phyloP scores from a whole-genome alignment of 2,329 filamentous ascomycete genomes.

The Exophiala bonariae region DNA sequence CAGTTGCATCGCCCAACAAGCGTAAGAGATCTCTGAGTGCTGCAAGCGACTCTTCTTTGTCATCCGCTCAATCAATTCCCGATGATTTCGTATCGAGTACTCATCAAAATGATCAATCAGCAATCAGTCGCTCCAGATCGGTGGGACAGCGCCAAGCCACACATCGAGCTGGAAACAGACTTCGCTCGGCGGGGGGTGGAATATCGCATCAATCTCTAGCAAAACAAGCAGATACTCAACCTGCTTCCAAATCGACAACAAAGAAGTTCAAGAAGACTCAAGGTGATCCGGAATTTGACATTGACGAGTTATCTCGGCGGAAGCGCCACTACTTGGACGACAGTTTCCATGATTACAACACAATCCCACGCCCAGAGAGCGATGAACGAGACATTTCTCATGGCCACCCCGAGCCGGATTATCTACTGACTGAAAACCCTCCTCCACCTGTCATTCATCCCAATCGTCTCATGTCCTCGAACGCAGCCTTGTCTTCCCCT shows the following conservation, averaged over 20 bases:
- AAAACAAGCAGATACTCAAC: conserved; percentile 1
- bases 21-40: conserved; percentile 27
- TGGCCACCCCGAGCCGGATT: conserved; percentile 6
- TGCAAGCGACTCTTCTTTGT: conserved; percentile 39
- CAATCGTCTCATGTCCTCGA: conserved; percentile 17
- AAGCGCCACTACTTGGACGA: conserved; percentile 18
- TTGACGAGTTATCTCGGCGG: conserved; percentile 21
- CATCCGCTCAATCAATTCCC: conserved; percentile 39
- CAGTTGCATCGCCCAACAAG: conserved; percentile 14
- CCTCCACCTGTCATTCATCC: conserved; percentile 26
- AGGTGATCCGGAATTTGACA: conserved; percentile 19
- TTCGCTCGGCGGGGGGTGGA: conserved; percentile 22
- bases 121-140: conserved; percentile 14
- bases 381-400: conserved; percentile 22
- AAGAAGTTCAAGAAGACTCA: conserved; percentile 19
- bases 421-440: conserved; percentile 7
- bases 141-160: conserved; percentile 23
- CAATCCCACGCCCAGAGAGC: conserved; percentile 21
- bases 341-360: conserved; percentile 27
- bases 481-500: conserved; percentile 36
- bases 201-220: conserved; percentile 9
- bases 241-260: conserved; percentile 6
- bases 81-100: conserved; percentile 34
- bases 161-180: conserved; percentile 15
- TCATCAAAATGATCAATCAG: conserved; percentile 8